Base-by-base conservation (phyloP, 352 stramenopile species). In the Blastocystis sp. region DNA sequence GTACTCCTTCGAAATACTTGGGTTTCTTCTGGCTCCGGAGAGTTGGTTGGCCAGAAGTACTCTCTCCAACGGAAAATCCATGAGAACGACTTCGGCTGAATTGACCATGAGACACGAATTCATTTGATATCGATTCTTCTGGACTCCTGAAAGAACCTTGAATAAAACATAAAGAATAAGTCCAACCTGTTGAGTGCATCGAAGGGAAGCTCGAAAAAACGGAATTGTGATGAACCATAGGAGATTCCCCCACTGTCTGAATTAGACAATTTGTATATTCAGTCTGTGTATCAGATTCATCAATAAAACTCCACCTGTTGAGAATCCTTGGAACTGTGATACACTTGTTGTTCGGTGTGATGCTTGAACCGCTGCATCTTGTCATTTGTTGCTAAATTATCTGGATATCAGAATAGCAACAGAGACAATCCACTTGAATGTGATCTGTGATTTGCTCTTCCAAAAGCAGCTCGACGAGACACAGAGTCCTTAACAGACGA, bases 181-280 rank as follows among this genome's bases (percentile, higher is more conserved):
- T 2, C 40, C 40, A 11, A 64, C 1, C 7, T 33, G 54, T 24
- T 54, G 48, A 44, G 17, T 35, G 33, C 42, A 84, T n/a, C 27
- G 73, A 84, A n/a, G 48, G 17, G 33, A 54, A 76, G 15, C 35
- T 56, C 5, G 42, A 13, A 33, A 24, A n/a, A 1, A 22, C 19
- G 24, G 73, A 53, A 33, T 69, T 53, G 27, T 53, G 44, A 22
- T 48, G 48, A 69, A 11, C 6, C 0, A 30, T 35, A 9, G 33
- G 30, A 15, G 51, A 44, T 22, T 64, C 73, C 35, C 51, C 68
- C 6, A 84, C 73, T 40, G 73, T 53, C 48, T 84, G 73, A 64
- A 84, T 84, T 11, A 84, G 15, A 56, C 73, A 84, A 30, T 84
- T 84, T 42, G 58, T 30, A 68, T 84, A 84, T 17, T 84, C 73